These are phyloP conservation scores for Larix kaempferi DNA, from an alignment of 75 land plant genomes.

Conservation along the genomic window DNA sequence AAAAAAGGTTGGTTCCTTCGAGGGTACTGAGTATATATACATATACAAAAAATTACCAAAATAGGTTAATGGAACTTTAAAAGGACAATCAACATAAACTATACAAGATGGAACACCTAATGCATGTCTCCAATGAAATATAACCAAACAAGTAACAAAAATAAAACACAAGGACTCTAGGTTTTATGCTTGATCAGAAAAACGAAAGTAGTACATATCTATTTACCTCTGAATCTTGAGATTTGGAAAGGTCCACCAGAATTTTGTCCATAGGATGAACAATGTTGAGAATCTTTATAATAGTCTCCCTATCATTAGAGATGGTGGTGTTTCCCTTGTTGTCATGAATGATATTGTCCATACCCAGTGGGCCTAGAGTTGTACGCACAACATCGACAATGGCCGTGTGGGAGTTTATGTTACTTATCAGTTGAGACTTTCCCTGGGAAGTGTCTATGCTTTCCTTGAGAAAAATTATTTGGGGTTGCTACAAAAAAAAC, in stretches of 20 bases:
- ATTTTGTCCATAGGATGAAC: constrained; percentile 99
- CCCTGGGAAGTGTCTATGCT: constrained; percentile 98
- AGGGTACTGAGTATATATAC: too few species aligned
- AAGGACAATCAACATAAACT: too few species aligned
- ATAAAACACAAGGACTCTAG: too few species aligned
- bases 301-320: constrained; percentile 97
- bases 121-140: too few species aligned
- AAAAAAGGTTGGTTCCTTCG: too few species aligned
- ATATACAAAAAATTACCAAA: too few species aligned
- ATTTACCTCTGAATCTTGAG: constrained; percentile 93
- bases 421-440: constrained; percentile 92
- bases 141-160: too few species aligned
- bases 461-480: constrained; percentile 92
- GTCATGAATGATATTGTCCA: constrained; percentile 99
- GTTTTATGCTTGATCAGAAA: too few species aligned
- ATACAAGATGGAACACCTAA: too few species aligned
- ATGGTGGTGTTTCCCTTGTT: constrained; percentile 88
- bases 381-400: constrained; percentile 91
- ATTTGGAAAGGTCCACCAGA: constrained; percentile 95
- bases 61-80: too few species aligned
- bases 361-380: constrained; percentile 92
- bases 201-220: not conserved
- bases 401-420: constrained; percentile 94
- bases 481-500: constrained; percentile 70
- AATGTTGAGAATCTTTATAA: constrained; percentile 97